Evolutionary conservation across 345 rosid genomes (phyloP).

Genomic region (Moringa oleifera): DNA sequence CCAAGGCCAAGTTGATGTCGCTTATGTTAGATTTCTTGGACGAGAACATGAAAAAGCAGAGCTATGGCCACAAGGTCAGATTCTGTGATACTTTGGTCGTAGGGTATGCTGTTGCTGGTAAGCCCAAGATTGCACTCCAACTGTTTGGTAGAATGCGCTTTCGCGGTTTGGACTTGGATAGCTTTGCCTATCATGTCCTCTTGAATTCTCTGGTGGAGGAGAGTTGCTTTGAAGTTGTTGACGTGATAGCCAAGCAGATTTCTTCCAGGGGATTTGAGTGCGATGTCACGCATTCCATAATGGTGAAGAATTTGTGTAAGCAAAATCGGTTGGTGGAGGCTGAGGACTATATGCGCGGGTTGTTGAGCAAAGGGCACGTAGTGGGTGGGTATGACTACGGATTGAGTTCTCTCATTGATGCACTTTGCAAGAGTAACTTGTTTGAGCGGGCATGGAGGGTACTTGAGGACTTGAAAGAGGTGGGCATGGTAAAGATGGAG

Average conservation of each 20-base stretch:
- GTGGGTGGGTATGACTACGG: constrained; percentile 28
- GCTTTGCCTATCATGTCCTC: constrained; percentile 52
- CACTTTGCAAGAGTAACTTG: constrained; percentile 37
- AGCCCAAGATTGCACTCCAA: constrained; percentile 59
- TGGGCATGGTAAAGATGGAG: constrained; percentile 33
- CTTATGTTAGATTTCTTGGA: constrained; percentile 46
- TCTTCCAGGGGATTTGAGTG: constrained; percentile 37
- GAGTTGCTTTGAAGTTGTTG: constrained; percentile 41
- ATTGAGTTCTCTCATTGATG: constrained; percentile 37
- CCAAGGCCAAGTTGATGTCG: constrained; percentile 35
- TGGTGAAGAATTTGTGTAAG: constrained; percentile 60
- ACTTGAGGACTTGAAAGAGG: constrained; percentile 45
- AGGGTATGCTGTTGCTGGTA: constrained; percentile 78
- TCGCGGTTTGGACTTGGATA: constrained; percentile 68
- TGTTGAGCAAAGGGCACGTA: constrained; percentile 19
- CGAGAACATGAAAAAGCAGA: constrained; percentile 12
- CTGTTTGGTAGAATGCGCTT: constrained; percentile 73
- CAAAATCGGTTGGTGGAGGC: constrained; percentile 55
- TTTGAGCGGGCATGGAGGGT: constrained; percentile 49
- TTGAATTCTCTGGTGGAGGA: constrained; percentile 73
- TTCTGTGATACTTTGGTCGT: constrained; percentile 55
- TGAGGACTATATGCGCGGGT: constrained; percentile 36
- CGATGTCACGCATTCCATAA: constrained; percentile 41
- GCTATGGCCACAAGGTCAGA: constrained; percentile 19
- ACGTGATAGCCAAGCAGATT: constrained; percentile 52